phyloP scores from a whole-genome alignment of 495 filamentous ascomycete genomes.

The Tuber borchii region DNA sequence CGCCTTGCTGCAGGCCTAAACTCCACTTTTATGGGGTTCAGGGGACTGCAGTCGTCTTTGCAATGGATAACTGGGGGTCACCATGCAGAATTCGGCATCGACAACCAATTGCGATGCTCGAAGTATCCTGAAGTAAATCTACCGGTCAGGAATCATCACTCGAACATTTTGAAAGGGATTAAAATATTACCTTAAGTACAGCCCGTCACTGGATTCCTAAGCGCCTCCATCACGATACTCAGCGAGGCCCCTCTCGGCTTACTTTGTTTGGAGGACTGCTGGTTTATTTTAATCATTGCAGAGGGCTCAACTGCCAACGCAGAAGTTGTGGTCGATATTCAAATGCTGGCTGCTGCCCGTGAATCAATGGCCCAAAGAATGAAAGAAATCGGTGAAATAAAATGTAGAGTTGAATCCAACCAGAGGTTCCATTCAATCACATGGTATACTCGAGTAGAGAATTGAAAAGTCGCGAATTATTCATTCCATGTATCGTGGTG shows the following conservation, averaged over 20 bases:
- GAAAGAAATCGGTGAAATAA: not conserved
- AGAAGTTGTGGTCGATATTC: not conserved
- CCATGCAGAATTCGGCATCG: not conserved
- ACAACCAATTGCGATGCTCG: not conserved
- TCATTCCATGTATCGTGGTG: not conserved
- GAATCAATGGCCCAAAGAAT: not conserved
- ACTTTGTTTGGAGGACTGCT: not conserved
- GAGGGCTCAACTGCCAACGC: not conserved
- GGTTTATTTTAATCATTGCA: constrained; percentile 1
- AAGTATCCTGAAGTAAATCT: not conserved
- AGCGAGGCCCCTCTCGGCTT: not conserved
- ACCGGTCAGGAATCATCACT: not conserved
- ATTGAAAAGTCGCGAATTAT: not conserved
- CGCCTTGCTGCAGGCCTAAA: constrained; percentile 2
- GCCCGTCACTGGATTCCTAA: not conserved
- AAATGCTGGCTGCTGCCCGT: not conserved
- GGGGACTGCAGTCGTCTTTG: not conserved
- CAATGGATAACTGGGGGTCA: not conserved
- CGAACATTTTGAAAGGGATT: not conserved
- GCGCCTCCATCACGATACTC: not conserved
- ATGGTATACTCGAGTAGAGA: not conserved
- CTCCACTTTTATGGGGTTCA: not conserved
- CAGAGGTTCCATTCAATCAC: not conserved
- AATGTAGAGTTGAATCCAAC: not conserved
- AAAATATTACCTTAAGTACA: not conserved